phyloP scores from a whole-genome alignment of 805 yeast genomes.

The Schizosaccharomyces lindneri region DNA sequence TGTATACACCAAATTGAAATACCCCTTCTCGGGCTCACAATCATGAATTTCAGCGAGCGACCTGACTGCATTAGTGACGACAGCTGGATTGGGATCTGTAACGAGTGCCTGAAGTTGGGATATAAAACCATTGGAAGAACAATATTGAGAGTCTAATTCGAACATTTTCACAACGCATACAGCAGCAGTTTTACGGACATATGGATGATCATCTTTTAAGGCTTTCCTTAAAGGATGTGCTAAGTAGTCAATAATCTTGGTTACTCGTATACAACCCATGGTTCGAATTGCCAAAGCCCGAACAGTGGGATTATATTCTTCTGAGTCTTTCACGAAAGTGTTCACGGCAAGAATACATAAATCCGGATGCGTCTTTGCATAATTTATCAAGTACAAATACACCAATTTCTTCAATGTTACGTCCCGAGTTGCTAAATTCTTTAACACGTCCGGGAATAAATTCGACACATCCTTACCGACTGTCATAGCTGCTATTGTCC shows the following conservation, averaged over 20 bases:
- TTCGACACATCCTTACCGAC: constrained; percentile 89
- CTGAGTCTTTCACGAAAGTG: constrained; percentile 84
- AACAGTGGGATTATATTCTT: constrained; percentile 87
- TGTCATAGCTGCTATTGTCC: constrained; percentile 96
- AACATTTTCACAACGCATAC: constrained; percentile 88
- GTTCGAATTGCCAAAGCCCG: constrained; percentile 92
- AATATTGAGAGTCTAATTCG: constrained; percentile 56
- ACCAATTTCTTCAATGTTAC: constrained; percentile 90
- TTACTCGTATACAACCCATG: constrained; percentile 94
- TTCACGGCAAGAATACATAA: constrained; percentile 86
- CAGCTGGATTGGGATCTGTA: constrained; percentile 86
- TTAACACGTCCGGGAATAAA: constrained; percentile 82
- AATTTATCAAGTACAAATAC: constrained; percentile 83
- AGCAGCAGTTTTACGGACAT: constrained; percentile 92
- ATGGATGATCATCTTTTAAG: constrained; percentile 77
- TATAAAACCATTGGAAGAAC: constrained; percentile 70
- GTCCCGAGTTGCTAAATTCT: constrained; percentile 90
- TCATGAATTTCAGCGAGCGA: constrained; percentile 66
- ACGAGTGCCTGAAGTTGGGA: constrained; percentile 39
- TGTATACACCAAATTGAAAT: constrained; percentile 19
- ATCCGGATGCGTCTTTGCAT: constrained; percentile 91
- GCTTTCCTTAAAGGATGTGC: constrained; percentile 72
- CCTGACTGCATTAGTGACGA: constrained; percentile 77
- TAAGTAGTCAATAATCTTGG: constrained; percentile 83
- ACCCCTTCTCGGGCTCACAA: constrained; percentile 29